These are phyloP conservation scores for Gastrolobium bilobum DNA, from an alignment of 306 rosid species.

Conservation along the genomic window DNA sequence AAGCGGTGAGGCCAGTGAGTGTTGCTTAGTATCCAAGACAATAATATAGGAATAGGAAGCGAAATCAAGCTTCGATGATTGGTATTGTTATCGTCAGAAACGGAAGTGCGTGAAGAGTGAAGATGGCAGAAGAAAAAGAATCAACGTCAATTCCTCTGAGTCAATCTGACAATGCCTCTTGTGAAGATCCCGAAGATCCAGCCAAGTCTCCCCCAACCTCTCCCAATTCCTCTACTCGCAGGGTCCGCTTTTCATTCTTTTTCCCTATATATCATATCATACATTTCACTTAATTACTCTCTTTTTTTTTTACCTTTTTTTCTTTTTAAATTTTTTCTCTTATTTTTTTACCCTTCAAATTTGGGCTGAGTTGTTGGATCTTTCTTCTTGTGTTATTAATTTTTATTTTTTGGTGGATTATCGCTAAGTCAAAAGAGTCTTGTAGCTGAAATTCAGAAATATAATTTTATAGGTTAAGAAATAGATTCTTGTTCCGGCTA, in stretches of 20 bases:
- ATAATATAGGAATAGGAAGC: not conserved
- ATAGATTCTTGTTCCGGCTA: not conserved
- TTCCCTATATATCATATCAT: not conserved
- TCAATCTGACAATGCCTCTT: conserved; percentile 74
- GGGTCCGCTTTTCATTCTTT: conserved; percentile 54
- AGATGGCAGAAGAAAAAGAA: conserved; percentile 86
- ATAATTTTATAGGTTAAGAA: conserved; percentile 15
- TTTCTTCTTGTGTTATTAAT: not conserved
- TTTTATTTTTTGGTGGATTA: not conserved
- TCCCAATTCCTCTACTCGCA: conserved; percentile 89
- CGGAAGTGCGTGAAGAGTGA: conserved; percentile 6
- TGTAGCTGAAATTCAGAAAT: conserved; percentile 4
- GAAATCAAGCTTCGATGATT: not conserved
- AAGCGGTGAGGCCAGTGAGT: conserved; percentile 15
- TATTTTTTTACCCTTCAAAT: not conserved
- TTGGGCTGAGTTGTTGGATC: conserved; percentile 45
- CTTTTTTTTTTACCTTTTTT: too few relatives aligned
- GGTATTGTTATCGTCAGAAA: not conserved
- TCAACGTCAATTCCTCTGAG: conserved; percentile 86
- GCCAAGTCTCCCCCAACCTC: conserved; percentile 79
- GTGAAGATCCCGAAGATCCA: conserved; percentile 88
- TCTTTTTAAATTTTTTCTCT: not conserved
- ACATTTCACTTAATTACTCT: conserved; percentile 3
- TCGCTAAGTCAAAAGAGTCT: conserved; percentile 28
- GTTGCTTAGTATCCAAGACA: conserved; percentile 44